Evolutionary conservation across 164 flowering plant species (phyloP), one percentile per base, ranked within the genome.

Genomic region (Echeveria elegans): DNA sequence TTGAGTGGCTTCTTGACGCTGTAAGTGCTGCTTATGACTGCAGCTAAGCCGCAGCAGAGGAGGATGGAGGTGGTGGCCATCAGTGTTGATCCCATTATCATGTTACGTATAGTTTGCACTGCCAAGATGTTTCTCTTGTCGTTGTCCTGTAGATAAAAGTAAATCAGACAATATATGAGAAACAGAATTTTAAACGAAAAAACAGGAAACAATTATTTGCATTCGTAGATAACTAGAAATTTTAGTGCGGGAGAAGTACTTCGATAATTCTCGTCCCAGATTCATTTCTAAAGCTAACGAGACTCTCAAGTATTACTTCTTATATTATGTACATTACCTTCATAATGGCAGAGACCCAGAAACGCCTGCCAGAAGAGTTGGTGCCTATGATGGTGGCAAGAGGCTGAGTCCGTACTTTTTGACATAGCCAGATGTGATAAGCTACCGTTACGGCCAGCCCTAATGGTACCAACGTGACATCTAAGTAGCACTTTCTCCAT

Each of bases 21-120:
- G 77, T 88, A 89, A 0, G 97, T 88, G 85, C 97, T 94, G 80
- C 96, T 94, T n/a, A 91, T 75, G 6, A 94, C 81, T 0, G 97
- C 97, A 0, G 97, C 99, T 6, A 94, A 70, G 24, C 96, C 97
- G 0, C 85, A 74, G 67, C 84, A 80, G 5, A 94, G 81, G 23
- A 94, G 90, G 73, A 91, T 82, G 0, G 97, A 84, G 0, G 96
- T 88, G 1, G 97, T 89, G 48, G 98, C 98, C 96, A 93, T 90
- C 23, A 90, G 71, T 14, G 97, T 90, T 19, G 97, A 80, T 21
- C 96, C 99, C 97, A 94, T 94, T 32, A 94, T 89, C 45, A 80
- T 70, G 79, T 94, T 94, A 23, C 99, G 72, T 0, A 94, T 79
- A 0, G 99, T 81, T 68, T 94, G 99, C 29, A 94, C 99, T 0